Conservation (phyloP, 192 early-diverging fungal species). For the Coemansia guatemalensis region DNA sequence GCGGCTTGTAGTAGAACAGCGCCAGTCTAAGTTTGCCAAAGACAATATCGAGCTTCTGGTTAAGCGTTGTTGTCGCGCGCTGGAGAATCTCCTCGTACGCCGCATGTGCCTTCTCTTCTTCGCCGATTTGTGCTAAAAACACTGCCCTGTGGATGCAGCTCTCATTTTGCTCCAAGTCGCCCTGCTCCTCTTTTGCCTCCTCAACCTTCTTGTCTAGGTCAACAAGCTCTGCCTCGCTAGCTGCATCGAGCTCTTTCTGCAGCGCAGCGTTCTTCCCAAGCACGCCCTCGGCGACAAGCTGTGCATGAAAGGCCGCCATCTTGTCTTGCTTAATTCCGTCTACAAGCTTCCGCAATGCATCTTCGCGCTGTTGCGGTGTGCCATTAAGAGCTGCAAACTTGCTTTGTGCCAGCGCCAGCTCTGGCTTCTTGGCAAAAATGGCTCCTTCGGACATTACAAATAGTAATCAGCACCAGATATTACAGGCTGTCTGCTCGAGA, state of each 20-base stretch:
- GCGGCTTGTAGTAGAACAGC: slow-evolving; percentile 88
- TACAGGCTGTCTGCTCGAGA: neutral
- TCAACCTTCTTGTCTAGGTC: slow-evolving; percentile 79
- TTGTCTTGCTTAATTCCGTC: slow-evolving; percentile 80
- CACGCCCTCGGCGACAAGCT: slow-evolving; percentile 29
- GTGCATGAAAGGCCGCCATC: slow-evolving; percentile 52
- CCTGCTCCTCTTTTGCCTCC: slow-evolving; percentile 91
- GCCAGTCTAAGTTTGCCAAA: slow-evolving; percentile 92
- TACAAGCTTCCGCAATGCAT: slow-evolving; percentile 69
- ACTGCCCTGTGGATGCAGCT: slow-evolving; percentile 83
- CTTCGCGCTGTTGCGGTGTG: slow-evolving; percentile 63
- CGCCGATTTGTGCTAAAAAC: slow-evolving; percentile 90
- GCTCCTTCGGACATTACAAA: slow-evolving; percentile 61
- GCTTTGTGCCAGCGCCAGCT: slow-evolving; percentile 82
- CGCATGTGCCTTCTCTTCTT: slow-evolving; percentile 88
- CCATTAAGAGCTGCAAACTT: slow-evolving; percentile 78
- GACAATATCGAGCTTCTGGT: slow-evolving; percentile 89
- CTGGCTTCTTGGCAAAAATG: slow-evolving; percentile 78
- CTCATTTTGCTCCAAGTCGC: slow-evolving; percentile 73
- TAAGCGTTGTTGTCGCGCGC: slow-evolving; percentile 82
- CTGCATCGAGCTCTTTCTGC: slow-evolving; percentile 46
- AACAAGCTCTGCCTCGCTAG: slow-evolving; percentile 76
- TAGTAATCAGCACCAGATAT: slow-evolving; percentile 5
- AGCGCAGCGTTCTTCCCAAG: slow-evolving; percentile 34
- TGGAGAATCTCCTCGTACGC: slow-evolving; percentile 83